Percentiles rank a stretch among this genome's conserved stretches.
phyloP scores from a whole-genome alignment of 2,329 filamentous ascomycete species.

The Pseudocercospora macadamiae region DNA sequence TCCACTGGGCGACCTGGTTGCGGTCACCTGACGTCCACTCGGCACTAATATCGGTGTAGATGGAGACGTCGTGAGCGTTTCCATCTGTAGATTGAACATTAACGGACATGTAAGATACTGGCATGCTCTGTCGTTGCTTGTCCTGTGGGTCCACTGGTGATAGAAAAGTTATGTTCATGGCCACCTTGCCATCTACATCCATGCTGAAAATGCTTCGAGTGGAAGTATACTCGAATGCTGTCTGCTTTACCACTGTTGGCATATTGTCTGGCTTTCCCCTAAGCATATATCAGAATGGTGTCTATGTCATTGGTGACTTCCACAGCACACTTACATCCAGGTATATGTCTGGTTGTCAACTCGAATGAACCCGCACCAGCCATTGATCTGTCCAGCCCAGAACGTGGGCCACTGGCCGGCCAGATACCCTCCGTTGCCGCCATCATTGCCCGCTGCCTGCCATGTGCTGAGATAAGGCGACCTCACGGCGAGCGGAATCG shows the following conservation, averaged over 20 bases:
- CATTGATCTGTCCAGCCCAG: constrained; percentile 61
- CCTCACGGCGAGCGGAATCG: constrained; percentile 72
- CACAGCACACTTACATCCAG: constrained; percentile 57
- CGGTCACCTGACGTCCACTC: constrained; percentile 73
- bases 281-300: neutral
- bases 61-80: constrained; percentile 63
- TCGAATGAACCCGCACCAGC: constrained; percentile 70
- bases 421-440: constrained; percentile 67
- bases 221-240: constrained; percentile 69
- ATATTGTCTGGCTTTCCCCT: constrained; percentile 54
- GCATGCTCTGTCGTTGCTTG: constrained; percentile 66
- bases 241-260: constrained; percentile 59
- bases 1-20: constrained; percentile 63
- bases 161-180: constrained; percentile 70
- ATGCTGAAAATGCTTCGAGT: constrained; percentile 72
- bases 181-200: constrained; percentile 62
- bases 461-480: constrained; percentile 76
- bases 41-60: constrained; percentile 69
- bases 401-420: constrained; percentile 71
- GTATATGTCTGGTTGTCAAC: constrained; percentile 67
- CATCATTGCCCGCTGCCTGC: constrained; percentile 62
- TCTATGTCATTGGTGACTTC: neutral
- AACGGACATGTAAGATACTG: constrained; percentile 71
- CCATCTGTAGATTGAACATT: constrained; percentile 66
- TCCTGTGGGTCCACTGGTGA: constrained; percentile 71